Base-by-base conservation (phyloP, 306 rosid genomes). In the Delonix regia region DNA sequence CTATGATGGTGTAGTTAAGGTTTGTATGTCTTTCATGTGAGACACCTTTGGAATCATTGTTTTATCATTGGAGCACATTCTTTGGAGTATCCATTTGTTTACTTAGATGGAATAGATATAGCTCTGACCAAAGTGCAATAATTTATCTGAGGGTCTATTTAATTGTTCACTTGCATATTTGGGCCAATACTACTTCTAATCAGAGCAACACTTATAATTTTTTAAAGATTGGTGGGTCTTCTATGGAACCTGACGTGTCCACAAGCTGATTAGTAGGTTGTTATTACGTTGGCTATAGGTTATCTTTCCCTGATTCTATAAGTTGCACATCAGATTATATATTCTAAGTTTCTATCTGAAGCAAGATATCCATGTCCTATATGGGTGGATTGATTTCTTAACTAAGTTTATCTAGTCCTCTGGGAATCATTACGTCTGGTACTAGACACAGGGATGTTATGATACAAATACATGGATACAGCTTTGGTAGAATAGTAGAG, bases 1-100 rank as follows among this genome's bases (percentile, higher is more conserved):
- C 84, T 88, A 92, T 62, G 97, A 90, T 25, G 99, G 99, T 70
- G 81, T 70, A 74, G 97, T 94, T 45, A 94, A 94, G 97, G 99
- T 94, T 72, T 81, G 87, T 74, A 48, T 80, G 64, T 71, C 76
- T 75, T 87, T 49, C 41, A 34, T 60, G 24, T 59, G 61, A 15
- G 71, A 73, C 16, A 60, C 52, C 64, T 47, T 74, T 66, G 68
- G 19, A 77, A 60, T 64, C 15, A 41, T 60, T 84, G 24, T 77
- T 77, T 81, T 60, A 68, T 60, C 27, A 60, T 61, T 51, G 53
- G 67, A 49, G 68, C n/a, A 36, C 51, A 45, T 68, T 68, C 13
- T 53, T 68, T 81, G 80, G 72, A 4, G 76, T 47, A 74, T 78
- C 48, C 33, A 69, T 65, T 77, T 65, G 48, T 74, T 34, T 69